Percentiles rank a stretch among this genome's conserved stretches.
phyloP scores from a whole-genome alignment of 768 basidiomycete genomes.

The Lactifluus subvellereus region DNA sequence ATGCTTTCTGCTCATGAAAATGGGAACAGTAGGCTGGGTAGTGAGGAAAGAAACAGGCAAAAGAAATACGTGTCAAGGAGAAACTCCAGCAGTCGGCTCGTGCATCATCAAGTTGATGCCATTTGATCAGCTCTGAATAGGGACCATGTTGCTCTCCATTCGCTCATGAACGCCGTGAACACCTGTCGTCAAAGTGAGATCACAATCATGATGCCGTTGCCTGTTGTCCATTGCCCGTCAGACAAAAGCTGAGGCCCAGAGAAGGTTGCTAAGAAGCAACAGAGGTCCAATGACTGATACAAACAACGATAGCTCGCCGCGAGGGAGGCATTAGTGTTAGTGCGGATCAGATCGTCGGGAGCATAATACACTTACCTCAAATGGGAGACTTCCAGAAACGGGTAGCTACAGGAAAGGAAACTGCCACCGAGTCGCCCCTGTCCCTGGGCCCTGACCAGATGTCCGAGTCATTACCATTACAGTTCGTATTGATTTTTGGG shows the following conservation, averaged over 20 bases:
- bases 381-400: too few species aligned
- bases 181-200: background rate
- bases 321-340: too few species aligned
- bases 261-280: background rate
- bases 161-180: background rate
- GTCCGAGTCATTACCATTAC: too few species aligned
- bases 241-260: background rate
- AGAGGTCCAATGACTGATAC: background rate
- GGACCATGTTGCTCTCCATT: background rate
- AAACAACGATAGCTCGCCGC: too few species aligned
- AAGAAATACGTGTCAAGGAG: background rate
- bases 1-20: too few species aligned
- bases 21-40: background rate
- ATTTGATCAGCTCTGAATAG: background rate
- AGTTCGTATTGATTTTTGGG: too few species aligned
- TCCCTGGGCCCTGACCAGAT: too few species aligned
- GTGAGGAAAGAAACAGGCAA: background rate
- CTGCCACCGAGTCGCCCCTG: too few species aligned
- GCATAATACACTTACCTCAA: too few species aligned
- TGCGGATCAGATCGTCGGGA: too few species aligned
- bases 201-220: background rate
- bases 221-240: background rate
- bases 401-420: too few species aligned
- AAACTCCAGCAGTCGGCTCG: too few species aligned
- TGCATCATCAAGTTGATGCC: background rate